These are phyloP conservation scores for Ascochyta koolunga DNA, from an alignment of 2,329 filamentous ascomycete species.

Conservation along the genomic window DNA sequence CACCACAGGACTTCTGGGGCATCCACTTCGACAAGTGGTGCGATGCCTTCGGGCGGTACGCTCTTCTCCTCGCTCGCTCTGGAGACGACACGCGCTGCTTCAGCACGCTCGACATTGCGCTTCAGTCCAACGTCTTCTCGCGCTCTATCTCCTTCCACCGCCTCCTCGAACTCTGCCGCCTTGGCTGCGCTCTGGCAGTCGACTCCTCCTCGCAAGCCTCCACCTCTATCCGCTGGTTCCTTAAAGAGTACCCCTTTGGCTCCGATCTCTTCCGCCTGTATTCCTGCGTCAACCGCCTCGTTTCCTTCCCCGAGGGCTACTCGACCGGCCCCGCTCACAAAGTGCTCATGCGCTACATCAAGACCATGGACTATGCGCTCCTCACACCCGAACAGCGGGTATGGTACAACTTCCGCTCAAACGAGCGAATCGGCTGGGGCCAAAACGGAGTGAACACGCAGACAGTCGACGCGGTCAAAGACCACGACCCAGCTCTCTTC, in stretches of 20 bases:
- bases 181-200: slow-evolving; percentile 81
- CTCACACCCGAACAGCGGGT: slow-evolving; percentile 59
- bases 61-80: slow-evolving; percentile 73
- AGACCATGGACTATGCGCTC: slow-evolving; percentile 77
- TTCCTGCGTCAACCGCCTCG: slow-evolving; percentile 75
- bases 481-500: slow-evolving; percentile 75
- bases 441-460: slow-evolving; percentile 46
- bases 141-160: slow-evolving; percentile 71
- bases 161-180: slow-evolving; percentile 77
- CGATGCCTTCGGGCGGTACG: slow-evolving; percentile 87
- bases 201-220: slow-evolving; percentile 79
- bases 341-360: slow-evolving; percentile 88
- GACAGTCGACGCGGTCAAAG: slow-evolving; percentile 49
- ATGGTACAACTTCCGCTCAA: slow-evolving; percentile 48
- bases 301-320: slow-evolving; percentile 75
- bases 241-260: slow-evolving; percentile 79
- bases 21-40: slow-evolving; percentile 87
- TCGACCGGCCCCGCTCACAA: slow-evolving; percentile 84
- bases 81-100: slow-evolving; percentile 76
- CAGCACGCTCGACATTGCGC: slow-evolving; percentile 76
- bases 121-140: slow-evolving; percentile 82
- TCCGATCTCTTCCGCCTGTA: slow-evolving; percentile 87
- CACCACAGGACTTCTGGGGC: slow-evolving; percentile 70
- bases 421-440: slow-evolving; percentile 48
- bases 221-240: slow-evolving; percentile 79